Evolutionary conservation across 441 rosid genomes (phyloP), one percentile per base, ranked within the genome.

Genomic region (Pelargonium cotyledonis): DNA sequence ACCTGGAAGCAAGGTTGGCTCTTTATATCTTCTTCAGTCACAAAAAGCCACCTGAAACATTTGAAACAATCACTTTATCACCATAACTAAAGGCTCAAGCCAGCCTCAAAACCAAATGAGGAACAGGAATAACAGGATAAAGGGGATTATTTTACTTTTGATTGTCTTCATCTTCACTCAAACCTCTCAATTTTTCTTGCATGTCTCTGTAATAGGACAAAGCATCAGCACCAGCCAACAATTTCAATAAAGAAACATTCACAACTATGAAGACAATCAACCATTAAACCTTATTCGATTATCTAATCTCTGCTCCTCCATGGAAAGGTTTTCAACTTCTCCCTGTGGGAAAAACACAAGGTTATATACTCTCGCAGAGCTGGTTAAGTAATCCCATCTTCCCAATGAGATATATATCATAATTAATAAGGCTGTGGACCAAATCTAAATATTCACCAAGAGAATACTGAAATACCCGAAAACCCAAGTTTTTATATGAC

Each of bases 11-110:
- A 86, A 4, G 94, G 96, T 65, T 86, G 65, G 78, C 72, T 76
- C 81, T 91, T 94, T 77, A 94, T 94, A 71, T 94, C 97, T 72
- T 94, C 99, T 81, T 91, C 99, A 11, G 88, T 86, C 51, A 89
- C 92, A 78, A 86, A 94, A 78, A 94, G 99, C 92, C 85, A 88
- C 85, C 99, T 94, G 85, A 67, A 80, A 77, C 61, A 12, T 12
- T 49, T 49, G 57, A 49, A 49, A 14, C 16, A 49, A 49, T 49
- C 57, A 1, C 1, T 49, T 49, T 49, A 49, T 49, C 16, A 49
- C 57, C 57, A 12, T 12, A 16, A 49, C 57, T 49, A 49, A 16
- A 49, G 14, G 14, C 57, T 12, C 16, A 49, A 49, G 57, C 14
- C 11, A 11, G 15, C 2, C 6, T 12, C 5, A 14, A 46, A 18